phyloP scores from a whole-genome alignment of 768 basidiomycete species.

The Imleria badia region DNA sequence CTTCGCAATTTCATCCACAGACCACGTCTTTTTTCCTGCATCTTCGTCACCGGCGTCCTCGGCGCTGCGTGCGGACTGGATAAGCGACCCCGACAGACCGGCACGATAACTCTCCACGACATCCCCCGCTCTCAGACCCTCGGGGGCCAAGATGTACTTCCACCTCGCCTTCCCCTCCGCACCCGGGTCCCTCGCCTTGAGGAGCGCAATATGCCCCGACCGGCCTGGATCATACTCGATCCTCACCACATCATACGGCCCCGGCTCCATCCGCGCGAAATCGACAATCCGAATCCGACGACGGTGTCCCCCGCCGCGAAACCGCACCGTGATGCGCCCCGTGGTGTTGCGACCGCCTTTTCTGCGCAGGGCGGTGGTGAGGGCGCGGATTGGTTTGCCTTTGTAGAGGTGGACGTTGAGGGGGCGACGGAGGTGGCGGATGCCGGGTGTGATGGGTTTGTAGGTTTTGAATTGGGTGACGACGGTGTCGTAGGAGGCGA shows the following conservation, averaged over 20 bases:
- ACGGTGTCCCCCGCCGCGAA: slow-evolving; percentile 88
- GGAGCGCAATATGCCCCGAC: slow-evolving; percentile 90
- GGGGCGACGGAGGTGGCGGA: slow-evolving; percentile 85
- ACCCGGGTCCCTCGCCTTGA: slow-evolving; percentile 58
- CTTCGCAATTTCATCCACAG: slow-evolving; percentile 24
- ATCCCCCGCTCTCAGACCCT: slow-evolving; percentile 86
- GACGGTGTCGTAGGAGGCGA: slow-evolving; percentile 39
- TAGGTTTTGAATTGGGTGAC: slow-evolving; percentile 77
- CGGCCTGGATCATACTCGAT: slow-evolving; percentile 97
- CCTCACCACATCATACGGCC: slow-evolving; percentile 85
- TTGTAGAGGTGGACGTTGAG: slow-evolving; percentile 79
- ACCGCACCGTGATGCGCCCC: slow-evolving; percentile 85
- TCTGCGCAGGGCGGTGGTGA: slow-evolving; percentile 80
- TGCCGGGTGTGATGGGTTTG: slow-evolving; percentile 82
- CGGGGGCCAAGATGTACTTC: slow-evolving; percentile 92
- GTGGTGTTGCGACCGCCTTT: slow-evolving; percentile 83
- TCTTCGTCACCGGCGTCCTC: slow-evolving; percentile 4
- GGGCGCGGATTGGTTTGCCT: slow-evolving; percentile 78
- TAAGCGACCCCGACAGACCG: slow-evolving; percentile 76
- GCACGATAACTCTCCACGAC: slow-evolving; percentile 81
- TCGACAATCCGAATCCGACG: slow-evolving; percentile 85
- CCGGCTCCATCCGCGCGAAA: slow-evolving; percentile 75
- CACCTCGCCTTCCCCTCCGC: slow-evolving; percentile 59
- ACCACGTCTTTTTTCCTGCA: slow-evolving; percentile 9
- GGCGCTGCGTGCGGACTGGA: slow-evolving; percentile 39